Evolutionary conservation across 2,329 filamentous ascomycete genomes (phyloP), one percentile per base, ranked within the genome.

Genomic region (Tolypocladium tropicale): DNA sequence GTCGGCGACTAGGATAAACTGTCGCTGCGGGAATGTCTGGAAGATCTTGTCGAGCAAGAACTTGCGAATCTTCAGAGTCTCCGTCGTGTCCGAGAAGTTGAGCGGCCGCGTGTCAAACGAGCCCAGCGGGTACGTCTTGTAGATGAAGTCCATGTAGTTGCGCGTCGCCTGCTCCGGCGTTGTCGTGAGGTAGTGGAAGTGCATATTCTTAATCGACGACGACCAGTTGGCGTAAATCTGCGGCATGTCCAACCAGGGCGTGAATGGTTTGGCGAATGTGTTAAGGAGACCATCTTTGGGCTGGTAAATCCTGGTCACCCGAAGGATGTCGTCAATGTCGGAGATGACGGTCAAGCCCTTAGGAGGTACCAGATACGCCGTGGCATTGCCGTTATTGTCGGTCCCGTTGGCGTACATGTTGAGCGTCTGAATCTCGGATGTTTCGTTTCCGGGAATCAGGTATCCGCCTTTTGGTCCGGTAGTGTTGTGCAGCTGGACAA

Each of bases 151-250:
- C 86, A 90, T 90, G 72, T 92, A 92, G 61, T 85, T 86, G 46
- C 88, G 77, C 0, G 88, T 90, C 5, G 84, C 79, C 68, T 92
- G 88, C 70, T 91, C 88, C 0, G 88, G 88, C 0, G 88, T 90
- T 0, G 88, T 92, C 0, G 88, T 92, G 23, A 92, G 76, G 71
- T 92, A 92, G 72, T 91, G 88, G 74, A 91, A 92, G 68, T 91
- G 88, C 59, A 85, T 76, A 64, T 89, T 79, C 0, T 82, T 79
- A 16, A 89, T 75, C 25, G 77, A 81, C n/a, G 72, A 72, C 1
- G 80, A 84, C 87, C 88, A 91, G 65, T 90, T 89, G 61, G 84
- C 81, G 67, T 90, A 92, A 61, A 91, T 85, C 2, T 84, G 77
- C 0, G 88, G 88, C 89, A 92, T 92, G 70, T 91, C 86, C 76